These are phyloP conservation scores for Yamadazyma diddensiae DNA, from an alignment of 1,139 yeast genomes.

Conservation along the genomic window DNA sequence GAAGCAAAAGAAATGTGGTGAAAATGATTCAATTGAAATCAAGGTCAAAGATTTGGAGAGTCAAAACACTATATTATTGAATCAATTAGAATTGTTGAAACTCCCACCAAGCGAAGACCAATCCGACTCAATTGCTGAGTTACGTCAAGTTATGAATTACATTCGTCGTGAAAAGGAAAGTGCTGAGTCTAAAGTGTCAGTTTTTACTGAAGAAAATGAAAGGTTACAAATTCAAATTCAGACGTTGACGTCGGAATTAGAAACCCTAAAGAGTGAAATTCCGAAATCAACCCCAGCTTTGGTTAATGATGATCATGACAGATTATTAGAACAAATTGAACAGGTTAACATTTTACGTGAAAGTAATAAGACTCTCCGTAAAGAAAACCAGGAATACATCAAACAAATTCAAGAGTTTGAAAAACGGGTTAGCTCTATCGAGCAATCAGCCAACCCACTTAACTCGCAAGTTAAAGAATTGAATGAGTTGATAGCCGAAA, in stretches of 20 bases:
- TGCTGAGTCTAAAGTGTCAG: constrained; percentile 56
- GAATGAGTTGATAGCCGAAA: constrained; percentile 14
- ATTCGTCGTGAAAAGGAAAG: constrained; percentile 78
- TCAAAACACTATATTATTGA: constrained; percentile 67
- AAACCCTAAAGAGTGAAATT: constrained; percentile 44
- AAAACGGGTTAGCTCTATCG: constrained; percentile 16
- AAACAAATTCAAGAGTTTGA: constrained; percentile 24
- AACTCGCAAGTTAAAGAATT: constrained; percentile 27
- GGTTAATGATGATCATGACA: constrained; percentile 48
- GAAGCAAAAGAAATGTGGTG: constrained; percentile 45
- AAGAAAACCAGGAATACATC: constrained; percentile 37
- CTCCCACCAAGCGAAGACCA: constrained; percentile 11
- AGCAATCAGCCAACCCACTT: constrained; percentile 20
- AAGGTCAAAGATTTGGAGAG: constrained; percentile 56
- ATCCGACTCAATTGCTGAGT: constrained; percentile 23
- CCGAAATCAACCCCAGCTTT: constrained; percentile 28
- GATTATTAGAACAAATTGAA: constrained; percentile 57
- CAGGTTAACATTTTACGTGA: constrained; percentile 72
- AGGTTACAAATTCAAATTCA: constrained; percentile 44
- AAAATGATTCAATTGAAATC: constrained; percentile 42
- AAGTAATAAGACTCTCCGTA: constrained; percentile 65
- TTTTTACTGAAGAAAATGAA: constrained; percentile 47
- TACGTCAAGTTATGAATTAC: constrained; percentile 56
- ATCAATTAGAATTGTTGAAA: constrained; percentile 59
- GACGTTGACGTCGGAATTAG: constrained; percentile 40